Conservation (phyloP, 2,329 filamentous ascomycete species). For the Fusarium kyushuense region DNA sequence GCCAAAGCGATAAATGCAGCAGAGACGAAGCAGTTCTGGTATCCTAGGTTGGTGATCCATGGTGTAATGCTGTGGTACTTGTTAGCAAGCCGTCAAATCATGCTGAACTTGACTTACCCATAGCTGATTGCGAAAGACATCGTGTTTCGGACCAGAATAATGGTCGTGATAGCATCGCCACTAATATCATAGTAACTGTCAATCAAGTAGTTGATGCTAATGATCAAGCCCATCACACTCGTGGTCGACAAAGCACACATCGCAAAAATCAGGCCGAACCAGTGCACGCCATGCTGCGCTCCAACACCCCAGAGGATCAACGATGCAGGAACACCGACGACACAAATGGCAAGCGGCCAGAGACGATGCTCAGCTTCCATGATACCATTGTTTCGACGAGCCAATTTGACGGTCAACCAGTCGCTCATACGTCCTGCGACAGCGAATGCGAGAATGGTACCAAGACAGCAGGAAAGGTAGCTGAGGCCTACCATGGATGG, state of each 20-base stretch:
- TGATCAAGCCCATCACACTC: conserved; percentile 52
- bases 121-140: conserved; percentile 54
- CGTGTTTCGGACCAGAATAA: conserved; percentile 56
- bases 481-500: conserved; percentile 56
- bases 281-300: conserved; percentile 55
- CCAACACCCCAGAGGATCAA: conserved; percentile 53
- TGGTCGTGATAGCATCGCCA: conserved; percentile 55
- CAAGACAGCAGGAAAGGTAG: conserved; percentile 55
- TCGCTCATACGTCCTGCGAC: conserved; percentile 54
- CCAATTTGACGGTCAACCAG: conserved; percentile 54
- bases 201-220: conserved; percentile 57
- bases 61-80: conserved; percentile 57
- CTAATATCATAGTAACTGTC: conserved; percentile 57
- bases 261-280: conserved; percentile 57
- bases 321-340: conserved; percentile 47
- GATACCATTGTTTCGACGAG: conserved; percentile 56
- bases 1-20: conserved; percentile 56
- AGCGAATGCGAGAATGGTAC: conserved; percentile 48
- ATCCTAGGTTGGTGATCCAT: conserved; percentile 57
- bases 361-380: conserved; percentile 58
- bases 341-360: conserved; percentile 54
- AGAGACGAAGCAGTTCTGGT: conserved; percentile 59
- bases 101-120: conserved; percentile 26
- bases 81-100: not conserved
- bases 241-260: conserved; percentile 54